These are phyloP conservation scores for Fraxinus cuspidata DNA, from an alignment of 257 asterid species.

Conservation along the genomic window DNA sequence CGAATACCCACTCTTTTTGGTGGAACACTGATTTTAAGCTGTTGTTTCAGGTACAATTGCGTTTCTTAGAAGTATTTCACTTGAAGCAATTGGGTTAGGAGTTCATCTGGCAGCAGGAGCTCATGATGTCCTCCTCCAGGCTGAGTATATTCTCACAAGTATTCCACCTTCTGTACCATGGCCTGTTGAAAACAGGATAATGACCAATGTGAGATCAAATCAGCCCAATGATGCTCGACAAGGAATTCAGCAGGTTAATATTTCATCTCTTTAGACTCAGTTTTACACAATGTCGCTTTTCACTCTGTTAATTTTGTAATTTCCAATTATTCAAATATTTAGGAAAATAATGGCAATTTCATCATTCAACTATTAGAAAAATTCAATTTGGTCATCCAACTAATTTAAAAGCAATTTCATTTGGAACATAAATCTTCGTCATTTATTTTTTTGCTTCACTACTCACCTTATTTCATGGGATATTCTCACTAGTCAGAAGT, in stretches of 20 bases:
- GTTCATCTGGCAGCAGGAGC: constrained; percentile 97
- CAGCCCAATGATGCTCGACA: constrained; percentile 92
- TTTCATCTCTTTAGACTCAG: constrained; percentile 1
- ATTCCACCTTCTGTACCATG: constrained; percentile 83
- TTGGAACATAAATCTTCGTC: neutral
- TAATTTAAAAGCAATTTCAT: neutral
- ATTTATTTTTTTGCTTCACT: neutral
- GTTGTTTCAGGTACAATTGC: constrained; percentile 72
- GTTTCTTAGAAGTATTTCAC: constrained; percentile 87
- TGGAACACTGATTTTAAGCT: constrained; percentile 17
- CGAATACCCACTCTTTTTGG: neutral
- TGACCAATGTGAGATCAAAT: constrained; percentile 67
- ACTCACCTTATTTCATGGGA: too few relatives aligned
- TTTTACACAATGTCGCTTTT: constrained; percentile 11
- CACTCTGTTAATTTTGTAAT: neutral
- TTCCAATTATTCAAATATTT: neutral
- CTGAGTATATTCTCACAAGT: constrained; percentile 76
- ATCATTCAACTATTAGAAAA: too few relatives aligned
- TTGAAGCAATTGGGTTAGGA: constrained; percentile 95
- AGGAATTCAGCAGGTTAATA: constrained; percentile 88
- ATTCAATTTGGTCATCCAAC: too few relatives aligned
- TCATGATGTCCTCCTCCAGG: constrained; percentile 90
- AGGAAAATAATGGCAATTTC: neutral
- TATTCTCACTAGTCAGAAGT: too few relatives aligned
- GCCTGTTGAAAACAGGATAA: constrained; percentile 59